Evolutionary conservation across 177 flowering plant genomes (phyloP).

Genomic region (Tripterygium wilfordii): DNA sequence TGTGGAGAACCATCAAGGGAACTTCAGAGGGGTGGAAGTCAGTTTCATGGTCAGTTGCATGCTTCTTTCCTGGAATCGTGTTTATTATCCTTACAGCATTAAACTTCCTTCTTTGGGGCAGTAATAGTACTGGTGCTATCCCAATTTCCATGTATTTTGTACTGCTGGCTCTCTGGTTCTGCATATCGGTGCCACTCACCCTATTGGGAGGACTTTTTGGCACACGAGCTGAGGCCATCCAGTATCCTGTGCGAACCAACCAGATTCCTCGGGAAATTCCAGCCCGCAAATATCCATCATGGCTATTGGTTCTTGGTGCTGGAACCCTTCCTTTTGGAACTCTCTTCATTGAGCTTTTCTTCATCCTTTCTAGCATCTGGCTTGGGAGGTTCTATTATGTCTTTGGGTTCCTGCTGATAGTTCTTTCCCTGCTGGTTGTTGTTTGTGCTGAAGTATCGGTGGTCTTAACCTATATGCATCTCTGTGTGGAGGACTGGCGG

Average conservation of each 20-base stretch:
- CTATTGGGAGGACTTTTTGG: slow-evolving; percentile 65
- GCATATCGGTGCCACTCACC: slow-evolving; percentile 74
- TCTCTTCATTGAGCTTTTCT: slow-evolving; percentile 81
- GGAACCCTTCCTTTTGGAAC: no score
- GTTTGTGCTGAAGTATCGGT: slow-evolving; percentile 79
- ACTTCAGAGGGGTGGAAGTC: slow-evolving; percentile 67
- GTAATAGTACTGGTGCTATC: slow-evolving; percentile 70
- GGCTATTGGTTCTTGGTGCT: slow-evolving; percentile 80
- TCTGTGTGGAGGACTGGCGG: slow-evolving; percentile 73
- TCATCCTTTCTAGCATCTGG: slow-evolving; percentile 81
- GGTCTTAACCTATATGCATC: slow-evolving; percentile 77
- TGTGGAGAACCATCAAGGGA: slow-evolving; percentile 63
- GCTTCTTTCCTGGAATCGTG: slow-evolving; percentile 71
- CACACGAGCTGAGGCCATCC: slow-evolving; percentile 45
- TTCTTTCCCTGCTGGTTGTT: slow-evolving; percentile 47
- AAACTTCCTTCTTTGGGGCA: slow-evolving; percentile 72
- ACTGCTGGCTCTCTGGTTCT: slow-evolving; percentile 67
- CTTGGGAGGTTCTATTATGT: slow-evolving; percentile 74
- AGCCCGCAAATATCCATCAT: slow-evolving; percentile 65
- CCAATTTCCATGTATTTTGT: slow-evolving; percentile 55
- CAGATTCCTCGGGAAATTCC: slow-evolving; percentile 82
- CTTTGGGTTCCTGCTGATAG: slow-evolving; percentile 65
- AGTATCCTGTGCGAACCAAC: slow-evolving; percentile 64
- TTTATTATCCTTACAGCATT: slow-evolving; percentile 51
- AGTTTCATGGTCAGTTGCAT: slow-evolving; percentile 55